Conservation (phyloP, 371 early-diverging fungal genomes). For the Antonospora locustae region DNA sequence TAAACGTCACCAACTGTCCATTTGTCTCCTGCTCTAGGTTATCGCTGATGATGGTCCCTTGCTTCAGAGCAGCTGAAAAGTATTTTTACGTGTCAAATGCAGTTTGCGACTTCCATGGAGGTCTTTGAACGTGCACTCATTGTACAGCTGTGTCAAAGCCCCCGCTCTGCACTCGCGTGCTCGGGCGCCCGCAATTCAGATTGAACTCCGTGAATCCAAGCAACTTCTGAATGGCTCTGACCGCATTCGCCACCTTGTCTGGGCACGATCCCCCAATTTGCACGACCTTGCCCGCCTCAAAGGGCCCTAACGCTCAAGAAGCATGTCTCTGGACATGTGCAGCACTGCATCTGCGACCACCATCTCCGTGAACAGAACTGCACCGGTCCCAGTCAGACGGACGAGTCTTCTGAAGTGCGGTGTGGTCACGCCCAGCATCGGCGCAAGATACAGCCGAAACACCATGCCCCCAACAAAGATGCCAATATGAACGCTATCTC, state of each 20-base stretch:
- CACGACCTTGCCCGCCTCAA: slow-evolving; percentile 45
- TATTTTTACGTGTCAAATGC: too few relatives aligned
- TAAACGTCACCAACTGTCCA: too few relatives aligned
- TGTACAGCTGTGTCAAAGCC: slow-evolving; percentile 55
- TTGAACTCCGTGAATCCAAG: slow-evolving; percentile 48
- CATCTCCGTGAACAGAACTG: slow-evolving; percentile 55
- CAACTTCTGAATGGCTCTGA: slow-evolving; percentile 19
- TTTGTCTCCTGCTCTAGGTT: too few relatives aligned
- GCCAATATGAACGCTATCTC: too few relatives aligned
- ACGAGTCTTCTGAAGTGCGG: slow-evolving; percentile 53
- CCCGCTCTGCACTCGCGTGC: slow-evolving; percentile 52
- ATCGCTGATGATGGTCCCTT: too few relatives aligned
- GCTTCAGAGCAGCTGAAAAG: too few relatives aligned
- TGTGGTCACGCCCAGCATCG: slow-evolving; percentile 56
- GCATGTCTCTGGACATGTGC: slow-evolving; percentile 33
- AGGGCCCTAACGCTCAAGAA: too few relatives aligned
- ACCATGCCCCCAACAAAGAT: too few relatives aligned
- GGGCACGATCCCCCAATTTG: slow-evolving; percentile 55
- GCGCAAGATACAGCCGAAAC: slow-evolving; percentile 53
- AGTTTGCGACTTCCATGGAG: too few relatives aligned
- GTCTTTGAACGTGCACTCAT: too few relatives aligned
- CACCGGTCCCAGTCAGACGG: slow-evolving; percentile 32
- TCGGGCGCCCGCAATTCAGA: slow-evolving; percentile 56
- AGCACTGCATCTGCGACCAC: slow-evolving; percentile 50
- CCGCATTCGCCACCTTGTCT: slow-evolving; percentile 36